Evolutionary conservation across 176 grass and related monocot genomes (phyloP), one percentile per base, ranked within the genome.

Genomic region (Triticum monococcum): DNA sequence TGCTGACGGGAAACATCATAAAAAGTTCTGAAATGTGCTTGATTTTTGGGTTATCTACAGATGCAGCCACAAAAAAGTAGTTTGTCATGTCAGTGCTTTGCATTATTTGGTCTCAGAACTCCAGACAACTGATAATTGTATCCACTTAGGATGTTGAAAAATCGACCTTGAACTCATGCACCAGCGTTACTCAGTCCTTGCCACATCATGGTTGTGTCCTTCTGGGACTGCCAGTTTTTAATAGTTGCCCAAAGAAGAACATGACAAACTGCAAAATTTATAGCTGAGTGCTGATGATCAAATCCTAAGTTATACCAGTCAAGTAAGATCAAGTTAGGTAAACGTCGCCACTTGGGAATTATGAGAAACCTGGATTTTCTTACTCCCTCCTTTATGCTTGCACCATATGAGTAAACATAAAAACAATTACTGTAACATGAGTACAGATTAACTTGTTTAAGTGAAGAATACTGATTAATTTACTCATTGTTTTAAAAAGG

Each of bases 31-130:
- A 79, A 87, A 87, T 84, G 57, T 8, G 54, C 86, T 90, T 63
- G 35, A 41, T 57, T 65, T 41, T 87, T 7, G 33, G 73, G 65
- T 83, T 90, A 90, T 83, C 73, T 66, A 90, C 30, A 83, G 30
- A 90, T 13, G 63, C 79, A 38, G 66, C 35, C 40, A 82, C 12
- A 64, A 77, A 85, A 91, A 78, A 82, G 86, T 78, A 88, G 83
- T 86, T 37, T 78, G 83, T 72, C 81, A 71, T 77, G 85, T 82
- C 77, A 88, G 46, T 57, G 41, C 57, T 72, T 43, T 83, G 7
- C 31, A 57, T 45, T 79, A 73, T 66, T 33, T 73, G 68, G 25
- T 79, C 20, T 66, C 45, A 56, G 37, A 90, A 74, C 80, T 79
- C 30, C 57, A 72, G 30, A 41, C 26, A 85, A 83, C 64, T 36